Conservation (phyloP, 1,139 yeast species). For the Hansenula lynferdii region DNA sequence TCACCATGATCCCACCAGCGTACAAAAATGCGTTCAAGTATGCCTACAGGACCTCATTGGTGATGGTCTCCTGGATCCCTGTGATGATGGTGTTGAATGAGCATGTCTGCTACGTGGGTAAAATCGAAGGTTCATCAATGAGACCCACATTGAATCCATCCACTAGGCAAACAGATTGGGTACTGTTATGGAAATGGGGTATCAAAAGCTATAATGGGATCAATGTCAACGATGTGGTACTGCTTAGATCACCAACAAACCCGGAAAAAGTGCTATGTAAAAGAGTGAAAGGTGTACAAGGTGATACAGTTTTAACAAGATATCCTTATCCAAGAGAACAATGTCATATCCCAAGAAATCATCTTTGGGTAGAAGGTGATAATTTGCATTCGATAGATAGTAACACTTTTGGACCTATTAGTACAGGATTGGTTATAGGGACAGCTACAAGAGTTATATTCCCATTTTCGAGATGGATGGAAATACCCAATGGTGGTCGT, state of each 20-base stretch:
- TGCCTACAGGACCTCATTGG: conserved; percentile 22
- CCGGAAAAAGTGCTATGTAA: conserved; percentile 74
- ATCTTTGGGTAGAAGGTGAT: conserved; percentile 95
- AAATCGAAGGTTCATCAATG: conserved; percentile 85
- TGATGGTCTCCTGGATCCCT: conserved; percentile 64
- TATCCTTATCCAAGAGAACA: conserved; percentile 60
- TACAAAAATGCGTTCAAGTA: conserved; percentile 15
- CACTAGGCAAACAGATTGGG: conserved; percentile 55
- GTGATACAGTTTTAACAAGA: conserved; percentile 60
- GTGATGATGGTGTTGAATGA: conserved; percentile 66
- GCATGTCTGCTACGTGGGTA: conserved; percentile 69
- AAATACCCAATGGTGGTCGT: conserved; percentile 36
- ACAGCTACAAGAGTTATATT: conserved; percentile 61
- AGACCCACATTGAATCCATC: conserved; percentile 84
- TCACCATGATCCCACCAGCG: conserved; percentile 3
- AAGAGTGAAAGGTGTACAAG: conserved; percentile 69
- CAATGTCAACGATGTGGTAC: conserved; percentile 64
- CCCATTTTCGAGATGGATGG: conserved; percentile 59
- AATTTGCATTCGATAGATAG: conserved; percentile 83
- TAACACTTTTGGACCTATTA: conserved; percentile 80
- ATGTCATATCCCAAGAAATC: conserved; percentile 68
- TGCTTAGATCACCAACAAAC: conserved; percentile 73
- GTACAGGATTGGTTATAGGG: conserved; percentile 73
- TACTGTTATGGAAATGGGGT: conserved; percentile 63
- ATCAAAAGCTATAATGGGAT: conserved; percentile 43